phyloP scores from a whole-genome alignment of 129 eudicot genomes.

The Chrysanthemum makinoi region DNA sequence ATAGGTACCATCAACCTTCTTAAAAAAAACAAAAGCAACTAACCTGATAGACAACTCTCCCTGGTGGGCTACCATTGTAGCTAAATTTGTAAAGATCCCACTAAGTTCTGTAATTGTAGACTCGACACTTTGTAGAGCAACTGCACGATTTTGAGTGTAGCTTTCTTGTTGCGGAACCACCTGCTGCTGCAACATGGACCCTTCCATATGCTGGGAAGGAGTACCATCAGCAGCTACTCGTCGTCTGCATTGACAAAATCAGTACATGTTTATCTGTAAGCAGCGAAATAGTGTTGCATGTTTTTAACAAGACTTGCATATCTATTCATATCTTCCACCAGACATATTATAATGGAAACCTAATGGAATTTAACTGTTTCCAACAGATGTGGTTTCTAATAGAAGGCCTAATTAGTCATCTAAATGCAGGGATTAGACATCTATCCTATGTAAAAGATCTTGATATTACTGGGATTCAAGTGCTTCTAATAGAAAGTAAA shows the following conservation, averaged over 20 bases:
- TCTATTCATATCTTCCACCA: conserved; percentile 1
- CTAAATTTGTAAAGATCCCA: conserved; percentile 77
- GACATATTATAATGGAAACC: neutral
- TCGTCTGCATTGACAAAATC: conserved; percentile 45
- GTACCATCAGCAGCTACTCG: conserved; percentile 53
- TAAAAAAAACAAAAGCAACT: neutral
- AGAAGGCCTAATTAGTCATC: neutral
- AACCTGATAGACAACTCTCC: conserved; percentile 88
- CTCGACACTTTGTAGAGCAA: conserved; percentile 81
- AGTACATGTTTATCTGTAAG: neutral
- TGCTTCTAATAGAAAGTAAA: neutral
- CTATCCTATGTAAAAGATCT: too few species aligned
- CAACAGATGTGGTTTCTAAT: neutral
- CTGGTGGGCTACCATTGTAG: conserved; percentile 81
- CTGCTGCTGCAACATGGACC: conserved; percentile 75
- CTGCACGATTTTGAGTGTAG: conserved; percentile 46
- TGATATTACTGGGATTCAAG: neutral
- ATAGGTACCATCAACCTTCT: too few species aligned
- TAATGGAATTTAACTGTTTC: neutral
- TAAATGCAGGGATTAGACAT: too few species aligned
- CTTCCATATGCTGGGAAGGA: conserved; percentile 60
- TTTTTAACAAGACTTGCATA: neutral
- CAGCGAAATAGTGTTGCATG: neutral
- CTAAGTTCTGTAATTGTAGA: conserved; percentile 79
- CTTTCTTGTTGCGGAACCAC: conserved; percentile 65